Evolutionary conservation across 805 yeast genomes (phyloP), one percentile per base, ranked within the genome.

Genomic region (Zygosaccharomyces rouxii): DNA sequence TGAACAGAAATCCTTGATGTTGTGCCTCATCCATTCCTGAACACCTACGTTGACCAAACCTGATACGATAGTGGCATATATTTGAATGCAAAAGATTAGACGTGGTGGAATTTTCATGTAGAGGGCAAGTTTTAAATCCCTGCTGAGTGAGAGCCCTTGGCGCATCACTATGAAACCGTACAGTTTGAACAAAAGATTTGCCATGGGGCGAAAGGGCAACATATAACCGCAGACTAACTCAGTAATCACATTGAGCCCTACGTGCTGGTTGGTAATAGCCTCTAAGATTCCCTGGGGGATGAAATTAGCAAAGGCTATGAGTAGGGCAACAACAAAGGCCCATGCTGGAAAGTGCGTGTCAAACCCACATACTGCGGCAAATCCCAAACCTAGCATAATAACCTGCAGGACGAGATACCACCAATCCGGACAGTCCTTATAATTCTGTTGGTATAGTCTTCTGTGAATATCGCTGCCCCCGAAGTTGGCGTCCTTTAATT

Each of bases 341-440:
- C 83, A 81, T n/a, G 80, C 74, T 2, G 86, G 85, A 5, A 83
- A 75, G 42, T 78, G 80, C 0, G 79, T 71, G 38, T 74, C 69
- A 62, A 71, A 71, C 3, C 56, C 58, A 44, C 69, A 62, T n/a
- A 68, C 64, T 2, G 69, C 57, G 3, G 64, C 64, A 35, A 66
- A 66, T 1, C 68, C 64, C 13, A 67, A 40, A 1, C 59, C 69
- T 5, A 64, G 31, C 44, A 56, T 57, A 7, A 62, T 38, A 7
- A 60, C 59, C 30, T 64, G 68, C 10, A 64, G 37, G 7, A 54
- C 44, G 3, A 47, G 73, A 53, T 76, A 84, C 87, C 89, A 83
- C 82, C 83, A 80, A 54, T 81, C 85, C 1, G 95, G 94, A 18
- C 82, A 87, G 54, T 84, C 89, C 33, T 74, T 74, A 63, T 84